Evolutionary conservation across 495 filamentous ascomycete genomes (phyloP).

Genomic region (Xeromyces bisporus): DNA sequence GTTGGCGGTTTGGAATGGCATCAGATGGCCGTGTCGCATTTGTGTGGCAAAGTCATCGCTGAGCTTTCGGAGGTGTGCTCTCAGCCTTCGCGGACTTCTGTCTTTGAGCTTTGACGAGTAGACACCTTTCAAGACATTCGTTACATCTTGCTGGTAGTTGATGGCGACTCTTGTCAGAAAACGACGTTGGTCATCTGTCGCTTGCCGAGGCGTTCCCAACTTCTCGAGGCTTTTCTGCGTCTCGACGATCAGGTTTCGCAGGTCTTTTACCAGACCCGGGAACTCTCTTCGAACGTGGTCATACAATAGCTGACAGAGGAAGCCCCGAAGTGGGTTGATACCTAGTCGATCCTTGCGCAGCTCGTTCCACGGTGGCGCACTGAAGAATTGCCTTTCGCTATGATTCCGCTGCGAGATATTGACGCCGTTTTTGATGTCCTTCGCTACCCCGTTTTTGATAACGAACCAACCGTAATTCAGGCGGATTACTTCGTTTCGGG

Average conservation of each 20-base stretch:
- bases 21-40: slow-evolving; percentile 16
- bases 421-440: slow-evolving; percentile 18
- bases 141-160: slow-evolving; percentile 13
- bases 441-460: slow-evolving; percentile 31
- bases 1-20: slow-evolving; percentile 7
- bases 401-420: slow-evolving; percentile 11
- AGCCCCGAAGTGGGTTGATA: slow-evolving; percentile 7
- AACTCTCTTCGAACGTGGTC: slow-evolving; percentile 16
- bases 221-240: slow-evolving; percentile 10
- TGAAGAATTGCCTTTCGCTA: slow-evolving; percentile 25
- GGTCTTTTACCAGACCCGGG: slow-evolving; percentile 15
- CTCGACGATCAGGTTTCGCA: slow-evolving; percentile 5
- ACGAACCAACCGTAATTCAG: slow-evolving; percentile 35
- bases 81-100: slow-evolving; percentile 10
- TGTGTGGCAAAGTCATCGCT: slow-evolving; percentile 13
- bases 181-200: slow-evolving; percentile 14
- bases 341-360: slow-evolving; percentile 16
- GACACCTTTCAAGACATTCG: slow-evolving; percentile 11
- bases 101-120: slow-evolving; percentile 8
- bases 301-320: slow-evolving; percentile 9
- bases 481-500: slow-evolving; percentile 13
- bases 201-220: slow-evolving; percentile 14
- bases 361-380: slow-evolving; percentile 18
- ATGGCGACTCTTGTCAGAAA: slow-evolving; percentile 16
- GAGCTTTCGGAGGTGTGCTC: slow-evolving; percentile 17